Conservation (phyloP, 148 eudicot genomes). For the Dysphania ambrosioides region DNA sequence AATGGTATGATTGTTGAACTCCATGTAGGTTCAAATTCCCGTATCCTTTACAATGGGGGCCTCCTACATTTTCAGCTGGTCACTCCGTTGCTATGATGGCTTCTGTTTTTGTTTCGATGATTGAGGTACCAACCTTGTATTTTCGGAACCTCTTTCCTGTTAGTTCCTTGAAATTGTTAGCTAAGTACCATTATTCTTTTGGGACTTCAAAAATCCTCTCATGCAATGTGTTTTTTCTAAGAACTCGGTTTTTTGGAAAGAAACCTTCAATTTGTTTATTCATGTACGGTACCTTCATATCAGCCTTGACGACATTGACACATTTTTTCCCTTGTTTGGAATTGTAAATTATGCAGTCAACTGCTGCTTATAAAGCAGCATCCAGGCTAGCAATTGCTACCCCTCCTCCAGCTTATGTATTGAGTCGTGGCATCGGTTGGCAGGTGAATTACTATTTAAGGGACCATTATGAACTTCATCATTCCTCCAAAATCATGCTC, state of each 20-base stretch:
- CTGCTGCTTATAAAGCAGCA: constrained; percentile 95
- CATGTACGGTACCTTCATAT: not conserved
- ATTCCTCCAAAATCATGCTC: not conserved
- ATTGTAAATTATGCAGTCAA: constrained; percentile 56
- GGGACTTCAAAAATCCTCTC: not conserved
- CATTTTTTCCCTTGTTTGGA: not conserved
- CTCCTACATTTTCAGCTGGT: constrained; percentile 93
- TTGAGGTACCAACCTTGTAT: constrained; percentile 60
- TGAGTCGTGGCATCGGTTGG: constrained; percentile 99
- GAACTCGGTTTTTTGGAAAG: not conserved
- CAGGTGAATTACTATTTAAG: constrained; percentile 50
- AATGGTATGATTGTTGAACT: not conserved
- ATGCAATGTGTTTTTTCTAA: not conserved
- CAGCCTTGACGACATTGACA: not conserved
- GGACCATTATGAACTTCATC: not conserved
- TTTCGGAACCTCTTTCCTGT: not conserved
- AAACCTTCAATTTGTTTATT: not conserved
- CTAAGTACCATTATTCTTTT: not conserved
- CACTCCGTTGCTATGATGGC: constrained; percentile 98
- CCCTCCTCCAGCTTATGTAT: constrained; percentile 98
- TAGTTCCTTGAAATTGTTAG: not conserved
- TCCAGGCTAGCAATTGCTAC: constrained; percentile 98
- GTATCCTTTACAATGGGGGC: constrained; percentile 98
- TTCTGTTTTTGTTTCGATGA: constrained; percentile 92
- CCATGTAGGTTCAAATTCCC: constrained; percentile 84